phyloP scores from a whole-genome alignment of 768 basidiomycete species.

The Hemileccinum rubropunctum region DNA sequence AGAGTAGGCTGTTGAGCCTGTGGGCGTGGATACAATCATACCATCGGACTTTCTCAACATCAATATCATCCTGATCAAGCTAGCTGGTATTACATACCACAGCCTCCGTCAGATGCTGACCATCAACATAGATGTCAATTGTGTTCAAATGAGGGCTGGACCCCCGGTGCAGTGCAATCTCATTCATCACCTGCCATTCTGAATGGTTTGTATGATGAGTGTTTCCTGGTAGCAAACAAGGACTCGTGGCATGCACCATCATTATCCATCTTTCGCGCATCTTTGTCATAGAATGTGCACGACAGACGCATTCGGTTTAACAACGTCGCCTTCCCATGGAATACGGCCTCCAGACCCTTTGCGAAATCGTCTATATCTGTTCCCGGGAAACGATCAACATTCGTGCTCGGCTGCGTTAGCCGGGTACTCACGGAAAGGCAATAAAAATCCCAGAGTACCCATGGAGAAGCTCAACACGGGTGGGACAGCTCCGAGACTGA shows the following conservation, averaged over 20 bases:
- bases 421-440: conserved; percentile 80
- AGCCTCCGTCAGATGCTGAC: conserved; percentile 92
- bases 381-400: conserved; percentile 1
- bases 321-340: conserved; percentile 75
- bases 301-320: conserved; percentile 89
- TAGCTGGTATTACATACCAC: conserved; percentile 57
- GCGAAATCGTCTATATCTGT: conserved; percentile 87
- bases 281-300: conserved; percentile 68
- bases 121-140: conserved; percentile 91
- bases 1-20: conserved; percentile 95
- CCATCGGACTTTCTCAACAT: conserved; percentile 72
- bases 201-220: conserved; percentile 1
- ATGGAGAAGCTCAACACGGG: conserved; percentile 67
- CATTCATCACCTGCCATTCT: conserved; percentile 99
- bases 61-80: conserved; percentile 12
- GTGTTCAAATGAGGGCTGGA: conserved; percentile 89
- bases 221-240: conserved; percentile 1
- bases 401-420: background rate
- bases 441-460: conserved; percentile 89
- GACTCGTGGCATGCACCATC: conserved; percentile 46
- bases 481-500: conserved; percentile 87
- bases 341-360: conserved; percentile 76
- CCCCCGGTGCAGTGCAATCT: conserved; percentile 89
- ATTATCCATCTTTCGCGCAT: conserved; percentile 55
- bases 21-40: conserved; percentile 91